Evolutionary conservation across 345 rosid species (phyloP).

Genomic region (Draba incana): DNA sequence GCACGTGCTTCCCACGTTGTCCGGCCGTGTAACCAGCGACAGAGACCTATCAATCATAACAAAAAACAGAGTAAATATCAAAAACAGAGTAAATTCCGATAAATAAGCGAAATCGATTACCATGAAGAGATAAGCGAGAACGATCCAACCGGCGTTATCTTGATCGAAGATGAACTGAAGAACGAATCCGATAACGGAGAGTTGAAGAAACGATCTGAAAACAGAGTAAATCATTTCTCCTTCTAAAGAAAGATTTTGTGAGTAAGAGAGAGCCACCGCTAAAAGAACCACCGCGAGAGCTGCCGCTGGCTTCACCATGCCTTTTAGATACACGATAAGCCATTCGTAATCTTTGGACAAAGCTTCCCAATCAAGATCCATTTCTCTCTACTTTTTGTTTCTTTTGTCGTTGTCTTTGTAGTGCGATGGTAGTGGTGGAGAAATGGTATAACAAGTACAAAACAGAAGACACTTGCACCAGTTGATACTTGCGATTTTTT

Average conservation of each 20-base stretch:
- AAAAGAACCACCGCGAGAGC: constrained; percentile 75
- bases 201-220: constrained; percentile 75
- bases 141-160: constrained; percentile 61
- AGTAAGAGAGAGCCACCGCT: constrained; percentile 63
- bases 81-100: too few relatives aligned
- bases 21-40: constrained; percentile 94
- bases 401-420: constrained; percentile 28
- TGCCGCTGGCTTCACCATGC: constrained; percentile 84
- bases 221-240: constrained; percentile 82
- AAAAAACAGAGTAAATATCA: neutral
- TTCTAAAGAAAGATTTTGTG: constrained; percentile 72
- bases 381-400: neutral
- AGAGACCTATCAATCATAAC: constrained; percentile 46
- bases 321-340: constrained; percentile 57
- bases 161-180: constrained; percentile 81
- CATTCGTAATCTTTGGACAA: constrained; percentile 54
- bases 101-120: constrained; percentile 25
- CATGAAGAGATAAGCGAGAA: constrained; percentile 92
- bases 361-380: constrained; percentile 29
- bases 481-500: neutral
- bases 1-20: constrained; percentile 80
- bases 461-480: neutral
- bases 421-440: constrained; percentile 19
- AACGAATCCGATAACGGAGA: constrained; percentile 85
- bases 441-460: constrained; percentile 10